phyloP scores from a whole-genome alignment of 139 green algal species.

The Chlamydomonas sp. region DNA sequence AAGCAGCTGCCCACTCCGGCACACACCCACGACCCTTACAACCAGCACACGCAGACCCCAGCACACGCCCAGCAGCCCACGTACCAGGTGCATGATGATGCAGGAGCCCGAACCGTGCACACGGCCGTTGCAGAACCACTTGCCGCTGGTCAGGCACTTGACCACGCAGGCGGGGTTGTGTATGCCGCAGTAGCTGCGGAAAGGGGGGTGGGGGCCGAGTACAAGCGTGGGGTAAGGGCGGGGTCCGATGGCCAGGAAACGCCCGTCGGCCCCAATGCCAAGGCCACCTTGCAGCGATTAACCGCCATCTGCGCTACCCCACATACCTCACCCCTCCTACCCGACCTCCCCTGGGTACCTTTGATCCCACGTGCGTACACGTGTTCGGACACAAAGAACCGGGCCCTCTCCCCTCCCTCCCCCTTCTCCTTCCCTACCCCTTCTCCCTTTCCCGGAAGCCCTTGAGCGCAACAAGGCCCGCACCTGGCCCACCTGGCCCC shows the following conservation, averaged over 20 bases:
- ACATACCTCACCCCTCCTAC: too few species aligned
- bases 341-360: not conserved
- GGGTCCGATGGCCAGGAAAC: not conserved
- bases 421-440: too few species aligned
- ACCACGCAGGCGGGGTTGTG: constrained; percentile 90
- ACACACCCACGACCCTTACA: not conserved
- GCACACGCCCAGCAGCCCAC: not conserved
- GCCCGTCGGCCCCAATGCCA: too few species aligned
- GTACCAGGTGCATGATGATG: constrained; percentile 72
- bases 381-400: too few species aligned
- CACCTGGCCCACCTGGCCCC: too few species aligned
- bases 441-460: too few species aligned
- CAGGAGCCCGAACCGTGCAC: constrained; percentile 79
- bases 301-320: too few species aligned
- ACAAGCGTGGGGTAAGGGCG: not conserved
- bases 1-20: not conserved
- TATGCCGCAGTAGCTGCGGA: constrained; percentile 94
- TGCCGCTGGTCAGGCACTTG: constrained; percentile 89
- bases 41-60: not conserved
- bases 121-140: constrained; percentile 96
- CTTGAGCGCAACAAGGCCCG: too few species aligned
- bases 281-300: too few species aligned
- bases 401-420: too few species aligned
- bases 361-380: not conserved
- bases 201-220: not conserved